These are phyloP conservation scores for Sporisorium scitamineum DNA, from an alignment of 1,284 basidiomycete species.

Conservation along the genomic window DNA sequence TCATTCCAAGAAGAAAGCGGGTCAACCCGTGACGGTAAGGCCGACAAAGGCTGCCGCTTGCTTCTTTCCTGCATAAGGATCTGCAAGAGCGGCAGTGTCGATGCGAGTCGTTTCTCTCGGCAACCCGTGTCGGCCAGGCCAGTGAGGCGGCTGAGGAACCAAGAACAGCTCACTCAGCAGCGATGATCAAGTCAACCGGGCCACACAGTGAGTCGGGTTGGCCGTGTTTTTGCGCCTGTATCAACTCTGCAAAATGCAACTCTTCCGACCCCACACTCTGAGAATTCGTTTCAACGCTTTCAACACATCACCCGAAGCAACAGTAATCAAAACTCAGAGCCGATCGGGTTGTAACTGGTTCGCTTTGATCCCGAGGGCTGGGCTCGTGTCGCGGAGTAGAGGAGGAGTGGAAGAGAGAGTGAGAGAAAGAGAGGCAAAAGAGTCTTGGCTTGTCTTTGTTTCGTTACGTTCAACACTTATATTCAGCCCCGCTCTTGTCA, in stretches of 20 bases:
- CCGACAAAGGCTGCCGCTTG: too few species aligned
- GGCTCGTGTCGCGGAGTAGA: too few species aligned
- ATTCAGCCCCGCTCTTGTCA: neutral
- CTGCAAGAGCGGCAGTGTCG: neutral
- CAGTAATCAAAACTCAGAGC: constrained; percentile 2
- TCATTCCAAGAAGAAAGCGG: too few species aligned
- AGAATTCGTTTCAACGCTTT: neutral
- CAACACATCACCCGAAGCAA: neutral
- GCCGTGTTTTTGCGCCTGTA: too few species aligned
- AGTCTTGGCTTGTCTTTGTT: neutral
- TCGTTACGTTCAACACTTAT: neutral
- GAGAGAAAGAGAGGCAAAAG: neutral
- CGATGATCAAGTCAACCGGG: too few species aligned
- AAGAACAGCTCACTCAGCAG: too few species aligned
- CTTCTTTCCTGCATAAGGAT: neutral
- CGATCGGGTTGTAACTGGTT: neutral
- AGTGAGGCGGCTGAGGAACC: too few species aligned
- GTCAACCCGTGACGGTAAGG: too few species aligned
- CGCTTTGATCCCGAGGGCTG: neutral
- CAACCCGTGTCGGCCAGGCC: neutral
- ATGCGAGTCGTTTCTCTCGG: neutral
- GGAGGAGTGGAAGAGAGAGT: too few species aligned
- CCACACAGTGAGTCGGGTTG: too few species aligned
- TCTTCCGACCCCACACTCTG: neutral
- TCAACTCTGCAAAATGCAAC: neutral